Evolutionary conservation across 1,284 basidiomycete species (phyloP).

Genomic region (Cerrena zonata): DNA sequence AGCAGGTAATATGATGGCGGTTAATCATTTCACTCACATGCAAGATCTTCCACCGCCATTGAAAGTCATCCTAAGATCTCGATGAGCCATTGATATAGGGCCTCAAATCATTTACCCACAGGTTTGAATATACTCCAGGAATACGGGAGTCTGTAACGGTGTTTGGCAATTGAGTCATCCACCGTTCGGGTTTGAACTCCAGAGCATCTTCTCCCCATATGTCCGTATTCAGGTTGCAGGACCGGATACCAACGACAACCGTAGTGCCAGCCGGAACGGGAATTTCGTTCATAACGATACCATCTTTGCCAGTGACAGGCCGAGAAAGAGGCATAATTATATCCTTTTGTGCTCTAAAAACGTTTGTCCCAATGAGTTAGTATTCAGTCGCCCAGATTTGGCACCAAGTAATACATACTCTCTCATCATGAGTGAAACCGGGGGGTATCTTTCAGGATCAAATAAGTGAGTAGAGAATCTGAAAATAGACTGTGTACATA

Average conservation of each 20-base stretch:
- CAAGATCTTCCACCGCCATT: conserved; percentile 24
- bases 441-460: conserved; percentile 5
- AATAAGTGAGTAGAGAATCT: background rate
- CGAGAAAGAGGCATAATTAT: conserved; percentile 19
- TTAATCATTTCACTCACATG: too few relatives aligned
- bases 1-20: background rate
- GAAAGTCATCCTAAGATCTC: conserved; percentile 34
- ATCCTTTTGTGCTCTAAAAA: conserved; percentile 17
- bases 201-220: conserved; percentile 52
- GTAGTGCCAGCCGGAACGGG: conserved; percentile 47
- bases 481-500: background rate
- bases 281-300: conserved; percentile 31
- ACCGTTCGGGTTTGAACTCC: conserved; percentile 39
- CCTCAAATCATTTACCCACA: conserved; percentile 14
- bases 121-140: conserved; percentile 22
- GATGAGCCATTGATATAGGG: too few relatives aligned
- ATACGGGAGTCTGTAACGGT: conserved; percentile 14
- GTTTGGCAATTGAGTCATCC: conserved; percentile 18
- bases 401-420: background rate
- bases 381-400: background rate
- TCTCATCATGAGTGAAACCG: background rate
- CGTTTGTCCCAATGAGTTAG: background rate
- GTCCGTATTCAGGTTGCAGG: conserved; percentile 38
- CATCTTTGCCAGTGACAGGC: conserved; percentile 20
- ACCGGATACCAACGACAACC: conserved; percentile 41